These are phyloP conservation scores for Mycosphaerella sp. DNA, from an alignment of 2,329 filamentous ascomycete genomes.

Conservation along the genomic window DNA sequence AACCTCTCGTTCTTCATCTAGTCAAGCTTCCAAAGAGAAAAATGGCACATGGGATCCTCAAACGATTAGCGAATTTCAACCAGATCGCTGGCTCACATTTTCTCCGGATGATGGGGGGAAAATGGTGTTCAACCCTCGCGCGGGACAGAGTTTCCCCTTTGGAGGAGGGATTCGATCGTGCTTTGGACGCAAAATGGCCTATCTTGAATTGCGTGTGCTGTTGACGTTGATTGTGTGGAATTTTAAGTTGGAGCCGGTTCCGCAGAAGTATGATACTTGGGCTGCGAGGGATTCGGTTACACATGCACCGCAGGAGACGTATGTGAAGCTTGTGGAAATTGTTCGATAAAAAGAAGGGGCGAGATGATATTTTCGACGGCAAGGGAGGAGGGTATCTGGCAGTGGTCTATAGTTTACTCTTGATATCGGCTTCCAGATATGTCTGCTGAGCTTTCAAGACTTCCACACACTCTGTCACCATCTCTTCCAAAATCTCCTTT, in stretches of 20 bases:
- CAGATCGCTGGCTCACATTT: neutral
- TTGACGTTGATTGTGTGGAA: neutral
- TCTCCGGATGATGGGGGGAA: neutral
- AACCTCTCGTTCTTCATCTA: neutral
- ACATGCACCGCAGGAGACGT: neutral
- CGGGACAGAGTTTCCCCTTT: neutral
- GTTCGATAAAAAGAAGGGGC: too few relatives aligned
- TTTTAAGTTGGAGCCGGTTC: neutral
- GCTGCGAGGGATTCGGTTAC: neutral
- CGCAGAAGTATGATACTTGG: neutral
- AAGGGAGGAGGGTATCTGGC: too few relatives aligned
- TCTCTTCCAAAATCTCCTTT: slow-evolving; percentile 76
- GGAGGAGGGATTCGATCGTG: neutral
- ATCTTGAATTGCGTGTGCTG: neutral
- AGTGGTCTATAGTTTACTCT: slow-evolving; percentile 41
- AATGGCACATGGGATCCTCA: neutral
- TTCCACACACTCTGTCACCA: slow-evolving; percentile 70
- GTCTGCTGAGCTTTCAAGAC: slow-evolving; percentile 57
- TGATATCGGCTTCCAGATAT: slow-evolving; percentile 46
- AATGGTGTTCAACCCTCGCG: neutral
- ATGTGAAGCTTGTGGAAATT: neutral
- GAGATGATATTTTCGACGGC: too few relatives aligned
- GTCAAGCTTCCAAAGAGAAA: neutral
- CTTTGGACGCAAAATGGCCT: neutral
- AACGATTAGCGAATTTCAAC: neutral